Evolutionary conservation across 2,329 filamentous ascomycete species (phyloP).

Genomic region (Xylariaceae sp.): DNA sequence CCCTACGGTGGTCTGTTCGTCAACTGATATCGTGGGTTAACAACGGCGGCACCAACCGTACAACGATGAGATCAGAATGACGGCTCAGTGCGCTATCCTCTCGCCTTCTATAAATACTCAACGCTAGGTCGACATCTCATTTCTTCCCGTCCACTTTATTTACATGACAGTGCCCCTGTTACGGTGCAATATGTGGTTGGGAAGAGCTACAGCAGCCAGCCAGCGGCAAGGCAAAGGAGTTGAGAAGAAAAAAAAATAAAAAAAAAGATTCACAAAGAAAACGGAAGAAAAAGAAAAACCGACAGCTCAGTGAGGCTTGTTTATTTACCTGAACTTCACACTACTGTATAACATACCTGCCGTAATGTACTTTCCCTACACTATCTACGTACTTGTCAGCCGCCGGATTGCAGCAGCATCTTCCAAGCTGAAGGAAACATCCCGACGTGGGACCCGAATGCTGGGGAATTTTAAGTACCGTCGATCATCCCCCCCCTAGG

Average conservation of each 20-base stretch:
- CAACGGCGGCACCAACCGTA: slow-evolving; percentile 7
- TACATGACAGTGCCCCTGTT: neutral
- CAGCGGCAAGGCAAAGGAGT: neutral
- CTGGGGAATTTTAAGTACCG: neutral
- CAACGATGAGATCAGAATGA: slow-evolving; percentile 15
- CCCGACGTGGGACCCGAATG: slow-evolving; percentile 9
- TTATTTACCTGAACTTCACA: neutral
- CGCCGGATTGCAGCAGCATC: neutral
- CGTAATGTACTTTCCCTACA: neutral
- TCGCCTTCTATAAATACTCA: neutral
- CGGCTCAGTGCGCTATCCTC: slow-evolving; percentile 1
- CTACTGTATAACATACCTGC: slow-evolving; percentile 2
- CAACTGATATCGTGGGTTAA: neutral
- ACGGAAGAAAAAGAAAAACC: neutral
- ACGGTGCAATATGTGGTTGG: neutral
- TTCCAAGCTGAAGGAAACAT: slow-evolving; percentile 5
- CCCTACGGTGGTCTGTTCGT: too few species aligned
- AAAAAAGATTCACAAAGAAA: neutral
- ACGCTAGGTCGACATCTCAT: neutral
- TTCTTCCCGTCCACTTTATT: neutral
- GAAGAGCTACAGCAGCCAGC: neutral
- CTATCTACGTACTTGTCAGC: slow-evolving; percentile 5
- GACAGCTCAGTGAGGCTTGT: slow-evolving; percentile 7
- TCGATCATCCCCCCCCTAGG: neutral
- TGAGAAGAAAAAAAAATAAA: neutral